Conservation (phyloP, 1,284 basidiomycete genomes). For the Sporisorium exsertum region DNA sequence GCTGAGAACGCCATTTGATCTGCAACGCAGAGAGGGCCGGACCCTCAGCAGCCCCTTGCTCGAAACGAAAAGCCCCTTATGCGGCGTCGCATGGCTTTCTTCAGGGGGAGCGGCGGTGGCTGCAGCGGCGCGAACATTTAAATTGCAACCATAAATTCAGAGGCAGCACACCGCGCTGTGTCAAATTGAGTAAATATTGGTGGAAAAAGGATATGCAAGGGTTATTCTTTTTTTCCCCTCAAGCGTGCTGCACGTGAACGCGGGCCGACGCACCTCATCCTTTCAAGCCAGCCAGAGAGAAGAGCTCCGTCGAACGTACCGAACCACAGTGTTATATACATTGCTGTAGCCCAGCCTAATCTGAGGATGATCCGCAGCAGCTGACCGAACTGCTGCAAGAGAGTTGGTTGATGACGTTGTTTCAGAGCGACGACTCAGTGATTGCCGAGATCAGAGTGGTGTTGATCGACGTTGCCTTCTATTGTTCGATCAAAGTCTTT, state of each 20-base stretch:
- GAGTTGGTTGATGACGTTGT: background rate
- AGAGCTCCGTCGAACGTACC: too few relatives aligned
- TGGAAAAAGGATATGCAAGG: background rate
- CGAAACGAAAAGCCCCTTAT: background rate
- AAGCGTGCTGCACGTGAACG: background rate
- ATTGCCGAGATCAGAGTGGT: too few relatives aligned
- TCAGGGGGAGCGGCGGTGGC: too few relatives aligned
- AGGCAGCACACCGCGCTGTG: background rate
- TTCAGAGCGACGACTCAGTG: background rate
- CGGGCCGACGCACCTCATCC: background rate
- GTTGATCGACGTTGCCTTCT: constrained; percentile 11
- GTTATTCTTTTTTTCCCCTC: background rate
- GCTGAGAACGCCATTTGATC: too few relatives aligned
- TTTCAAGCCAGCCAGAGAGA: background rate
- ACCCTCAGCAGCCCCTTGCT: background rate
- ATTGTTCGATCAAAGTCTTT: background rate
- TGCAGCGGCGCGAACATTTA: too few relatives aligned
- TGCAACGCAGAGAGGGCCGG: too few relatives aligned
- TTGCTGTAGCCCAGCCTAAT: background rate
- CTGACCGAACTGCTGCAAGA: background rate
- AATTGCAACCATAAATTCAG: too few relatives aligned
- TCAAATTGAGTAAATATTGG: too few relatives aligned
- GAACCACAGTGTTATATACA: too few relatives aligned
- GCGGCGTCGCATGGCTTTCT: too few relatives aligned
- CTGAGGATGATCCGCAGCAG: background rate